phyloP scores from a whole-genome alignment of 2,329 filamentous ascomycete species.

The Fusarium liriodendri region DNA sequence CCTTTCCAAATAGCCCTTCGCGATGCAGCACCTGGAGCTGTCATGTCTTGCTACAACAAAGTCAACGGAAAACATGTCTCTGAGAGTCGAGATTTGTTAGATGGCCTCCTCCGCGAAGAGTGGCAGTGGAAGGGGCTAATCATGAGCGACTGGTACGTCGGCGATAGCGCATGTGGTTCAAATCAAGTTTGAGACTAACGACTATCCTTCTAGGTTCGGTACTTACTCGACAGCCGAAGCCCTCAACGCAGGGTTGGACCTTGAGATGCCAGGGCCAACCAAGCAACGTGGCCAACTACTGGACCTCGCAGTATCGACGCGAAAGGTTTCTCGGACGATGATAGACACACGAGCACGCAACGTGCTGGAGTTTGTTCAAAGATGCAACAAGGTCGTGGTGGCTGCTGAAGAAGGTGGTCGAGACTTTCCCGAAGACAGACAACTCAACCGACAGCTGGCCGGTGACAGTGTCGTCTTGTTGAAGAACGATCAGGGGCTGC shows the following conservation, averaged over 20 bases:
- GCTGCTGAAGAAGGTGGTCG: not conserved
- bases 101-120: constrained; percentile 52
- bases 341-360: constrained; percentile 1
- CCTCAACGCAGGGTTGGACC: constrained; percentile 39
- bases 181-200: not conserved
- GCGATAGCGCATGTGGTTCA: fast-evolving
- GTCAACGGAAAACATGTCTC: constrained; percentile 53
- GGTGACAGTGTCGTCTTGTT: constrained; percentile 67
- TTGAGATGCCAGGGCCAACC: constrained; percentile 48
- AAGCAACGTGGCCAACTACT: constrained; percentile 9
- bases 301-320: not conserved
- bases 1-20: constrained; percentile 55
- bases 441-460: not conserved
- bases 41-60: constrained; percentile 58
- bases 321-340: not conserved
- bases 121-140: constrained; percentile 57
- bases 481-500: constrained; percentile 68
- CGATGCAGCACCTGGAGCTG: constrained; percentile 50
- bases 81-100: constrained; percentile 28
- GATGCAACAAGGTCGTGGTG: not conserved
- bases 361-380: constrained; percentile 6
- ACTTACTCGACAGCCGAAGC: constrained; percentile 45
- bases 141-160: constrained; percentile 57
- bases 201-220: constrained; percentile 6
- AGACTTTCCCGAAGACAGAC: not conserved